These are phyloP conservation scores for Filosporella fistucella DNA, from an alignment of 495 filamentous ascomycete genomes.

Conservation along the genomic window DNA sequence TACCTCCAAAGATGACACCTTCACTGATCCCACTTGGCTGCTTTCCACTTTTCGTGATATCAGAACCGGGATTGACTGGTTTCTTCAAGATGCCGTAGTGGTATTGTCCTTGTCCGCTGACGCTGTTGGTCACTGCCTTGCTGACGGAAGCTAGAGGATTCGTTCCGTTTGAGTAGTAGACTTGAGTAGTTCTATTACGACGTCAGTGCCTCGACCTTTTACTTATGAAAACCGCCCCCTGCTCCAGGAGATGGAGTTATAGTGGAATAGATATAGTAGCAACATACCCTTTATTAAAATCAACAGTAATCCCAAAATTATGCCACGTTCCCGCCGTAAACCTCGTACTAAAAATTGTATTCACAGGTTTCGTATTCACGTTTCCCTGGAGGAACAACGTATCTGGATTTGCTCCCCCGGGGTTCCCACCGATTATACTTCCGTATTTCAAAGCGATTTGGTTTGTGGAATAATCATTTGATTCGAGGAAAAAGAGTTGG, in stretches of 20 bases:
- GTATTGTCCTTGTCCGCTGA: slow-evolving; percentile 39
- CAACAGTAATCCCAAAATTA: slow-evolving; percentile 39
- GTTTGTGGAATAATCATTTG: slow-evolving; percentile 40
- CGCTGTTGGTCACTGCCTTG: slow-evolving; percentile 30
- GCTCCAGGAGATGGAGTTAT: no score
- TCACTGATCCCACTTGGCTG: slow-evolving; percentile 36
- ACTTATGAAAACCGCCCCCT: no score
- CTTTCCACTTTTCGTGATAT: slow-evolving; percentile 33
- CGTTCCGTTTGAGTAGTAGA: slow-evolving; percentile 33
- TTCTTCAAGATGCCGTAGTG: slow-evolving; percentile 43
- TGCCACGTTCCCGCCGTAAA: slow-evolving; percentile 34
- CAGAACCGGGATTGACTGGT: slow-evolving; percentile 25
- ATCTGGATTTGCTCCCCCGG: slow-evolving; percentile 26
- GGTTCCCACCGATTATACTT: slow-evolving; percentile 25
- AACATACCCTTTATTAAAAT: slow-evolving; percentile 36
- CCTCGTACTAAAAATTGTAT: slow-evolving; percentile 32
- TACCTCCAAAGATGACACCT: slow-evolving; percentile 38
- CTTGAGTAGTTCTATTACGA: slow-evolving; percentile 30
- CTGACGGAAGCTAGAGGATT: slow-evolving; percentile 29
- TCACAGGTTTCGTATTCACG: slow-evolving; percentile 24
- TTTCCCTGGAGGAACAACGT: slow-evolving; percentile 33
- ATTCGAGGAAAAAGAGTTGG: slow-evolving; percentile 44
- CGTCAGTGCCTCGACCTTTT: no score
- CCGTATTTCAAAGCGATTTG: slow-evolving; percentile 44
- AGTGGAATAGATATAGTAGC: background rate